These are phyloP conservation scores for Pythium guiyangense DNA, from an alignment of 352 stramenopile species.

Conservation along the genomic window DNA sequence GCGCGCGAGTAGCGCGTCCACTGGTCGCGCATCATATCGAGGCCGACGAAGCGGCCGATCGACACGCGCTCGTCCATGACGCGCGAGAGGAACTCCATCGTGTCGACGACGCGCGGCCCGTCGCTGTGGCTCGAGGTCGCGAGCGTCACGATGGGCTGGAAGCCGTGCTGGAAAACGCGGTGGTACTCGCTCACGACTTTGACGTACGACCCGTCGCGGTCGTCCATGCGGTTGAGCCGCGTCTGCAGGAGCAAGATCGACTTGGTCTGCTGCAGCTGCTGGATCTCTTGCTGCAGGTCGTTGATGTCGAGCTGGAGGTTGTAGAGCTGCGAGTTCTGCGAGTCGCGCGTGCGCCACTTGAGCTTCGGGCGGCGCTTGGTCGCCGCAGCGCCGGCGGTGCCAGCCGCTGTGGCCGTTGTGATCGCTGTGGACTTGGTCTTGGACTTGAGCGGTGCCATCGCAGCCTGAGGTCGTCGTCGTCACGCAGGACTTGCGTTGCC, in stretches of 20 bases:
- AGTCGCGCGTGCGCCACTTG: slow-evolving; percentile 51
- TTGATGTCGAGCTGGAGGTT: slow-evolving; percentile 55
- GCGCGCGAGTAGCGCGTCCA: slow-evolving; percentile 45
- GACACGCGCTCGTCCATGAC: slow-evolving; percentile 45
- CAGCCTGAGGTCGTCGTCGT: no score
- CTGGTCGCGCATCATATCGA: slow-evolving; percentile 44
- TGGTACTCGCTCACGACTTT: slow-evolving; percentile 53
- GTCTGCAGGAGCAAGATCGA: slow-evolving; percentile 22
- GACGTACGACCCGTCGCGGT: slow-evolving; percentile 38
- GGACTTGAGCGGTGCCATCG: neutral
- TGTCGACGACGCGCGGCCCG: slow-evolving; percentile 12
- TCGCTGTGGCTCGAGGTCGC: neutral
- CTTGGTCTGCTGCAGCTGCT: slow-evolving; percentile 25
- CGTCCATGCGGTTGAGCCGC: slow-evolving; percentile 33
- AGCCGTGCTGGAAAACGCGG: slow-evolving; percentile 50
- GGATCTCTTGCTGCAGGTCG: slow-evolving; percentile 37
- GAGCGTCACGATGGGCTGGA: slow-evolving; percentile 14
- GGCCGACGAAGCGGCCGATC: slow-evolving; percentile 33
- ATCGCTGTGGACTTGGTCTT: slow-evolving; percentile 6
- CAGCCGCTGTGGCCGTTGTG: neutral
- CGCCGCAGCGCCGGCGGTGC: neutral
- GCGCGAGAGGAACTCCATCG: slow-evolving; percentile 30
- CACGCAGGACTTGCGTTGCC: no score
- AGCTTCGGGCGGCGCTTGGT: slow-evolving; percentile 29
- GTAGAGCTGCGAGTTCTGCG: slow-evolving; percentile 49